Conservation (phyloP, 805 yeast genomes). For the Candida piceae region DNA sequence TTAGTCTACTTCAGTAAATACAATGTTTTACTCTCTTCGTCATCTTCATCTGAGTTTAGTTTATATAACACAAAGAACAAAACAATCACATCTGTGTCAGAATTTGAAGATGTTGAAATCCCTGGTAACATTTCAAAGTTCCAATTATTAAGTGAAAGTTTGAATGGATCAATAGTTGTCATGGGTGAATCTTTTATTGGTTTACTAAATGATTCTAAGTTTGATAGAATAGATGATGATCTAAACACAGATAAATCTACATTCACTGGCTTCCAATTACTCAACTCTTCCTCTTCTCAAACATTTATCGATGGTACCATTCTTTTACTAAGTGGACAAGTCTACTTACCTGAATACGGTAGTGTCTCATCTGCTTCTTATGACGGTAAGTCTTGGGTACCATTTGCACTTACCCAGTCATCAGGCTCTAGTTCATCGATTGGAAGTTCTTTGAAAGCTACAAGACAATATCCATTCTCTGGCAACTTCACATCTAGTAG, state of each 20-base stretch:
- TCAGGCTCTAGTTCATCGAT: conserved; percentile 17
- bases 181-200: conserved; percentile 37
- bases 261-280: conserved; percentile 36
- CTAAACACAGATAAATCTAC: conserved; percentile 27
- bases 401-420: conserved; percentile 44
- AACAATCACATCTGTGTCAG: conserved; percentile 15
- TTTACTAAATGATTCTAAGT: conserved; percentile 41
- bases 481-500: conserved; percentile 3
- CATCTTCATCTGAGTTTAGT: conserved; percentile 36
- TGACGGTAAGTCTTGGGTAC: conserved; percentile 66
- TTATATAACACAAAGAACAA: conserved; percentile 48
- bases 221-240: conserved; percentile 40
- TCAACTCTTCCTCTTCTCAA: conserved; percentile 27
- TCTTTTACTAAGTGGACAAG: conserved; percentile 54
- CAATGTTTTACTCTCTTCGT: conserved; percentile 33
- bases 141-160: conserved; percentile 14
- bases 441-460: conserved; percentile 4
- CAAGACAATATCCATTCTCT: conserved; percentile 1
- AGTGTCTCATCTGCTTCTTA: conserved; percentile 54
- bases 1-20: conserved; percentile 41
- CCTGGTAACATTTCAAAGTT: conserved; percentile 30
- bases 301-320: conserved; percentile 41
- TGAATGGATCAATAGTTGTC: conserved; percentile 37
- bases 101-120: conserved; percentile 20
- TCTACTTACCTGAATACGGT: conserved; percentile 48